Percentiles rank a stretch among this genome's conserved stretches.
These are phyloP conservation scores for Colletotrichum tofieldiae DNA, from an alignment of 2,329 filamentous ascomycete species.

Conservation along the genomic window DNA sequence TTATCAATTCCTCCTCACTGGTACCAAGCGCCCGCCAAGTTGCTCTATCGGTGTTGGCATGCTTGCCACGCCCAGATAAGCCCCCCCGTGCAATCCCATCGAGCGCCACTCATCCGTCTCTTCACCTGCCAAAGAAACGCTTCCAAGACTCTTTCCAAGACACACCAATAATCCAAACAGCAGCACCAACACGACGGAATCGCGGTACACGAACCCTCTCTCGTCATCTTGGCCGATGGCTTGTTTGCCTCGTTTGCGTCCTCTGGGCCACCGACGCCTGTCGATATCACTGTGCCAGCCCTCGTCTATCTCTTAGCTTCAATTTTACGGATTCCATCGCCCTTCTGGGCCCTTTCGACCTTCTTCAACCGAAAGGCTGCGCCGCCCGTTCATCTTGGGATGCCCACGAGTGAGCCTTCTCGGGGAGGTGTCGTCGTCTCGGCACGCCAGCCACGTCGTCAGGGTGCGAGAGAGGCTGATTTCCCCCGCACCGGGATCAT, in stretches of 20 bases:
- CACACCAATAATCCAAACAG: conserved; percentile 8
- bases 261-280: background rate
- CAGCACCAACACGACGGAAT: conserved; percentile 9
- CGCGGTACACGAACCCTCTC: background rate
- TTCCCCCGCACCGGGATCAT: conserved; percentile 33
- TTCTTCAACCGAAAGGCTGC: conserved; percentile 17
- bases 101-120: background rate
- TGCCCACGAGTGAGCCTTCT: conserved; percentile 28
- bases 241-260: background rate
- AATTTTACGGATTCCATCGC: conserved; percentile 7
- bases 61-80: conserved; percentile 32
- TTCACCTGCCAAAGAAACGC: conserved; percentile 19
- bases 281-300: conserved; percentile 10
- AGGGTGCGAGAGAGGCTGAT: conserved; percentile 32
- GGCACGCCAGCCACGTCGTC: conserved; percentile 35
- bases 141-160: conserved; percentile 3
- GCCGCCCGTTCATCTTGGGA: conserved; percentile 11
- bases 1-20: conserved; percentile 34
- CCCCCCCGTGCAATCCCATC: conserved; percentile 5
- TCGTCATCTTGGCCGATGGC: background rate
- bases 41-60: conserved; percentile 41
- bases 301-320: conserved; percentile 39
- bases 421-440: conserved; percentile 37
- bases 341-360: conserved; percentile 18
- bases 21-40: conserved; percentile 42